These are phyloP conservation scores for Mycena leptocephala DNA, from an alignment of 768 basidiomycete species.

Conservation along the genomic window DNA sequence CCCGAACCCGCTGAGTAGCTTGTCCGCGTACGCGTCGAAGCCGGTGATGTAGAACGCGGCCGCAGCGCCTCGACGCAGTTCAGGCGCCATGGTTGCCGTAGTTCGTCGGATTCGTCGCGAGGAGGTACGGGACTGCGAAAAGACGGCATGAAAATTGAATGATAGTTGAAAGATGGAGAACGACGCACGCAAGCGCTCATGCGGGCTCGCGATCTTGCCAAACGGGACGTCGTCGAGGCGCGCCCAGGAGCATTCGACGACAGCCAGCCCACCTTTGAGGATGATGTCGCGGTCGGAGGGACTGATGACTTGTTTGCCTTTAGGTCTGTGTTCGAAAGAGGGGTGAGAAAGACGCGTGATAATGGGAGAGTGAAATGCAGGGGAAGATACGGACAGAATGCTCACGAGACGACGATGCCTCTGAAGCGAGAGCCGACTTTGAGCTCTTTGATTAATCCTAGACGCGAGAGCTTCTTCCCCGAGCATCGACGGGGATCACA, in stretches of 20 bases:
- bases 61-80: constrained; percentile 97
- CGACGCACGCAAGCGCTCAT: constrained; percentile 89
- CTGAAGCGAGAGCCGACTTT: constrained; percentile 89
- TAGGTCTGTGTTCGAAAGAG: constrained; percentile 70
- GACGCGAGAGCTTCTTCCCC: constrained; percentile 92
- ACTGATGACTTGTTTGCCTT: constrained; percentile 83
- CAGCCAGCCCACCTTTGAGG: constrained; percentile 83
- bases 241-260: constrained; percentile 99
- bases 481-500: constrained; percentile 90
- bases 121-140: constrained; percentile 88
- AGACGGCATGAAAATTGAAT: not conserved
- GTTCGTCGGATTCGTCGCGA: constrained; percentile 97
- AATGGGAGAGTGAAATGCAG: not conserved
- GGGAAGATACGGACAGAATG: constrained; percentile 32
- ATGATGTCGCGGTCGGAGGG: constrained; percentile 91
- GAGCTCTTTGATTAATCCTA: constrained; percentile 89
- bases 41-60: constrained; percentile 97
- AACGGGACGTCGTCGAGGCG: constrained; percentile 96
- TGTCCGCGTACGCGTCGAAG: constrained; percentile 85
- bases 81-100: constrained; percentile 98
- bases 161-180: not conserved
- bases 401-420: constrained; percentile 96
- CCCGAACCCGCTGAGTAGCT: constrained; percentile 85
- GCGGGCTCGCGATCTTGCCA: constrained; percentile 91
- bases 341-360: constrained; percentile 20